Evolutionary conservation across 805 yeast genomes (phyloP).

Genomic region (Saccharomycopsis guyanensis): DNA sequence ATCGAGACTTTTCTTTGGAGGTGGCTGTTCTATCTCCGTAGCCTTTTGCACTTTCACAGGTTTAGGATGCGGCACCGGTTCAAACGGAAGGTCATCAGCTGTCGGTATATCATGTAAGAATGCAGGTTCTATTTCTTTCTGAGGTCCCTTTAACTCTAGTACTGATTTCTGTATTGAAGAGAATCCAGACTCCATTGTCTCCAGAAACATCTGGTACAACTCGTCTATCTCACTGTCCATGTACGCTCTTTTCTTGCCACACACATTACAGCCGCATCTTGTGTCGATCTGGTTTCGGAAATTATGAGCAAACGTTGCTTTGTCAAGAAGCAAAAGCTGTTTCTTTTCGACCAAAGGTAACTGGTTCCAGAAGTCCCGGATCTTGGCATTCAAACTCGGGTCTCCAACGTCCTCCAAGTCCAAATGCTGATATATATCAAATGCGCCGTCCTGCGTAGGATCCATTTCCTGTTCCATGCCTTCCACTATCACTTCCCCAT

Average conservation of each 20-base stretch:
- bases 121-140: too few relatives aligned
- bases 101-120: too few relatives aligned
- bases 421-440: slow-evolving; percentile 1
- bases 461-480: not conserved
- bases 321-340: slow-evolving; percentile 7
- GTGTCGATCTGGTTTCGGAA: slow-evolving; percentile 4
- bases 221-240: slow-evolving; percentile 10
- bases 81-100: too few relatives aligned
- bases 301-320: slow-evolving; percentile 3
- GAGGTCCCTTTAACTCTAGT: not conserved
- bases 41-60: too few relatives aligned
- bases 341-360: slow-evolving; percentile 2
- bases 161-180: not conserved
- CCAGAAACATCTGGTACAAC: slow-evolving; percentile 4
- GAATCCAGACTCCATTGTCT: not conserved
- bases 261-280: slow-evolving; percentile 10
- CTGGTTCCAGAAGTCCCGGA: slow-evolving; percentile 2
- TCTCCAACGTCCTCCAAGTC: slow-evolving; percentile 1
- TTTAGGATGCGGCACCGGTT: too few relatives aligned
- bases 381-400: not conserved
- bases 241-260: slow-evolving; percentile 7
- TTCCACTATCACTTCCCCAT: slow-evolving; percentile 20
- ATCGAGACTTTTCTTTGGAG: not conserved
- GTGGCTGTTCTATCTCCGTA: too few relatives aligned
- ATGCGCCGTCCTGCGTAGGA: not conserved